Conservation (phyloP, 768 basidiomycete species). For the Tulasnella sp. region DNA sequence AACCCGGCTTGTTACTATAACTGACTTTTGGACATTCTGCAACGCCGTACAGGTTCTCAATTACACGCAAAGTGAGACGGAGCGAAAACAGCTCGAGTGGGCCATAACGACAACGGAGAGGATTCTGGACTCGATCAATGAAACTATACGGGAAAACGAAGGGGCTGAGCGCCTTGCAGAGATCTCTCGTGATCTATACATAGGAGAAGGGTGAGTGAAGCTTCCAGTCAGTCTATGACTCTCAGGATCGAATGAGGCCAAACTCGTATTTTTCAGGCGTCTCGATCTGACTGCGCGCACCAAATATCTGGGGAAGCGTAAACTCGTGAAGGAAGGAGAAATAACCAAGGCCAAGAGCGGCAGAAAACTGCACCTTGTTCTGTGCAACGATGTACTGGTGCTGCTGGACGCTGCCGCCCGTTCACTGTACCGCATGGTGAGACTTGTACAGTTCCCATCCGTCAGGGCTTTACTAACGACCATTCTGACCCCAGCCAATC, state of each 20-base stretch:
- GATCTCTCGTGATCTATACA: slow-evolving; percentile 81
- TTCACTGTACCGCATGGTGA: slow-evolving; percentile 81
- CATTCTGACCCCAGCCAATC: slow-evolving; percentile 38
- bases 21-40: neutral
- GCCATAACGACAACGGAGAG: slow-evolving; percentile 69
- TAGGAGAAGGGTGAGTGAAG: slow-evolving; percentile 73
- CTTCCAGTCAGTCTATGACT: neutral
- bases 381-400: slow-evolving; percentile 90
- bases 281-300: slow-evolving; percentile 92
- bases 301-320: slow-evolving; percentile 77
- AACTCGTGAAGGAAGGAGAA: slow-evolving; percentile 75
- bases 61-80: slow-evolving; percentile 72
- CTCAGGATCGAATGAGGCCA: neutral
- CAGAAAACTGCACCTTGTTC: slow-evolving; percentile 69
- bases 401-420: slow-evolving; percentile 73
- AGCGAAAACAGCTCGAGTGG: slow-evolving; percentile 57
- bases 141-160: slow-evolving; percentile 83
- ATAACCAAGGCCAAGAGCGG: slow-evolving; percentile 84
- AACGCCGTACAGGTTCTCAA: slow-evolving; percentile 62
- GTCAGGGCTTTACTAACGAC: slow-evolving; percentile 11
- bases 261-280: slow-evolving; percentile 50
- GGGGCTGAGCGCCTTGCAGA: slow-evolving; percentile 70
- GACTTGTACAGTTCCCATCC: slow-evolving; percentile 40
- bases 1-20: slow-evolving; percentile 28
- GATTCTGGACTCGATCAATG: slow-evolving; percentile 82